Evolutionary conservation across 2,329 filamentous ascomycete genomes (phyloP).

Genomic region (Akanthomyces dipterigenus): DNA sequence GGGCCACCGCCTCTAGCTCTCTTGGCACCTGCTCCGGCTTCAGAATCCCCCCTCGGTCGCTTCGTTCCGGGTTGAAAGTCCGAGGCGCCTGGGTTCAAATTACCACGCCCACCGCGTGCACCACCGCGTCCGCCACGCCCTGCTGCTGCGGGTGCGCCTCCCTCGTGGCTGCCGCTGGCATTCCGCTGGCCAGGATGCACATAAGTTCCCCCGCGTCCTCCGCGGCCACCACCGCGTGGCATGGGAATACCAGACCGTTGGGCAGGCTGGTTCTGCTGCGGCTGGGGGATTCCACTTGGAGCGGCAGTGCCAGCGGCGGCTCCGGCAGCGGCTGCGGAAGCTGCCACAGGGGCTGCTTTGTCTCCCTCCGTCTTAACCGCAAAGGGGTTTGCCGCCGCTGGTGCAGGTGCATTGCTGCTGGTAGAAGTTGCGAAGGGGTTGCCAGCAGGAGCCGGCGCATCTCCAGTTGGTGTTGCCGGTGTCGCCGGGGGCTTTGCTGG

Average conservation of each 20-base stretch:
- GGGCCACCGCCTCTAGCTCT: conserved; percentile 30
- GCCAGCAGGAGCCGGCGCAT: neutral
- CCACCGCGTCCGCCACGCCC: conserved; percentile 36
- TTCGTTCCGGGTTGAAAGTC: conserved; percentile 55
- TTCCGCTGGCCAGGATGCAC: conserved; percentile 31
- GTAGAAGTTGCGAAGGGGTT: conserved; percentile 16
- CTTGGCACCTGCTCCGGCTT: conserved; percentile 35
- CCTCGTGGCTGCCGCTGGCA: conserved; percentile 29
- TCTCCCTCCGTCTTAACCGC: conserved; percentile 15
- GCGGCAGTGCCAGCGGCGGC: conserved; percentile 13
- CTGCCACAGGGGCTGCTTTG: conserved; percentile 15
- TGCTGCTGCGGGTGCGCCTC: conserved; percentile 21
- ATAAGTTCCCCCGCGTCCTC: conserved; percentile 32
- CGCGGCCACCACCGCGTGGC: conserved; percentile 33
- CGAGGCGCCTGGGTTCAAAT: conserved; percentile 43
- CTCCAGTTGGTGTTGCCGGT: neutral
- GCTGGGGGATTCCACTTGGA: conserved; percentile 4
- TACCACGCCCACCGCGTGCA: conserved; percentile 31
- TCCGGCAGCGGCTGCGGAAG: neutral
- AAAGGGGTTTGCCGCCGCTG: conserved; percentile 25
- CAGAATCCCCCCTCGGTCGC: conserved; percentile 47
- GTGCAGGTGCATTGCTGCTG: conserved; percentile 16
- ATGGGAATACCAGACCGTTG: conserved; percentile 34
- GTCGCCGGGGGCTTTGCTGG: neutral
- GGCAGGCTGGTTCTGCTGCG: conserved; percentile 14